A percentile compares a stretch with the other conserved stretches of the same genome.
These are phyloP conservation scores for Citrus australasica DNA, from an alignment of 345 rosid species.

Conservation along the genomic window DNA sequence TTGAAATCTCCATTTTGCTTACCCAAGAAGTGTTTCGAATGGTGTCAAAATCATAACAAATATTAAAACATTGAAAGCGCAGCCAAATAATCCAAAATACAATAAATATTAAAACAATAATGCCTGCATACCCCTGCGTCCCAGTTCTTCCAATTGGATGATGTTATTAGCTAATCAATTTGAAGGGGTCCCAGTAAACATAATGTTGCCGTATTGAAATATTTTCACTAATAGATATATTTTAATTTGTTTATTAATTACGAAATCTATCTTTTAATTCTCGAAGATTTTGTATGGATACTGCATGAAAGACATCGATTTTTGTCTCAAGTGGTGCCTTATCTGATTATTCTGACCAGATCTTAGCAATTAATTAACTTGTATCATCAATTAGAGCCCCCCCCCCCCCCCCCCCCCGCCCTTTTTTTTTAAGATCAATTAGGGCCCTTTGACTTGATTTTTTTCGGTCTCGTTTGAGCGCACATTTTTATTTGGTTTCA, in stretches of 20 bases:
- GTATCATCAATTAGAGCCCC: too few species aligned
- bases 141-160: background rate
- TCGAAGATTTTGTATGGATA: background rate
- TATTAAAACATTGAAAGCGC: background rate
- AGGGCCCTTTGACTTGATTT: too few species aligned
- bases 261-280: background rate
- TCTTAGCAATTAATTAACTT: background rate
- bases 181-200: too few species aligned
- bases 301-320: background rate
- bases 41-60: background rate
- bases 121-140: too few species aligned
- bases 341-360: background rate
- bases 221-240: too few species aligned
- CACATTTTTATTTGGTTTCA: background rate
- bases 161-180: too few species aligned
- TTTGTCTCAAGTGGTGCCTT: constrained; percentile 2
- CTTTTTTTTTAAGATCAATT: too few species aligned
- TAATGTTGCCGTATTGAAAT: background rate
- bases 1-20: background rate
- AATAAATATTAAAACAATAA: background rate
- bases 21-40: background rate
- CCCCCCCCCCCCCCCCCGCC: accelerated
- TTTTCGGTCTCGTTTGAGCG: background rate
- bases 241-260: too few species aligned
- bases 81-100: background rate